Evolutionary conservation across 352 stramenopile genomes (phyloP).

Genomic region (Phytopythium cucurbitacearum): DNA sequence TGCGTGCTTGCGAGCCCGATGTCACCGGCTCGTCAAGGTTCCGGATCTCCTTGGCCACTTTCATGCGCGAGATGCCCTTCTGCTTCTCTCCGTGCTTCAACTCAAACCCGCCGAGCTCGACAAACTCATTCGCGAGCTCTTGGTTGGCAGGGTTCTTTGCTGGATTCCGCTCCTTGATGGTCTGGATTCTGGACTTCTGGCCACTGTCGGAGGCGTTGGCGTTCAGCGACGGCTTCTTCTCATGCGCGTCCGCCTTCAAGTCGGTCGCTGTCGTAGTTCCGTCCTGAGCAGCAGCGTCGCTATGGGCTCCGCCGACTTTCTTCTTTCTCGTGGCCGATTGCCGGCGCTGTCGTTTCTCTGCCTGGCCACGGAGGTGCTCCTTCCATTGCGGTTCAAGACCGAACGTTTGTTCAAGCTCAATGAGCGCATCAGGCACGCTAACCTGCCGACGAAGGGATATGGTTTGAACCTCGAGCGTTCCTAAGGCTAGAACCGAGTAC

Average conservation of each 20-base stretch:
- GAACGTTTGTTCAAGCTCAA: slow-evolving; percentile 53
- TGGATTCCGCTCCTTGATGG: slow-evolving; percentile 32
- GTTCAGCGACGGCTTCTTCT: too few species aligned
- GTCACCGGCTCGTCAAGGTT: slow-evolving; percentile 16
- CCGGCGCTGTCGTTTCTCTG: slow-evolving; percentile 29
- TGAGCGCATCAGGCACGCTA: slow-evolving; percentile 41
- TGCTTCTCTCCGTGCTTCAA: slow-evolving; percentile 27
- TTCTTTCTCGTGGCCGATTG: slow-evolving; percentile 24
- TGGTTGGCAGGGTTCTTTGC: slow-evolving; percentile 32
- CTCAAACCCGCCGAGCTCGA: slow-evolving; percentile 31
- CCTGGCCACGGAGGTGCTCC: slow-evolving; percentile 34
- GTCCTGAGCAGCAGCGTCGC: not conserved
- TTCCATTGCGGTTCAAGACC: slow-evolving; percentile 50
- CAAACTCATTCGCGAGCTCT: slow-evolving; percentile 35
- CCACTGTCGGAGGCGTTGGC: not conserved
- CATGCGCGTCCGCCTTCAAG: not conserved
- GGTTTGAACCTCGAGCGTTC: not conserved
- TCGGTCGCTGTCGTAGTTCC: not conserved
- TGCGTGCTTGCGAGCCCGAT: slow-evolving; percentile 20
- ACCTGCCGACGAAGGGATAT: slow-evolving; percentile 8
- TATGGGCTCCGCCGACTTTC: not conserved
- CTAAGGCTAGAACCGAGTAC: slow-evolving; percentile 4
- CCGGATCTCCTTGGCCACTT: slow-evolving; percentile 35
- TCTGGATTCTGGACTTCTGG: slow-evolving; percentile 11
- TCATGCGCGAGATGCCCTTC: slow-evolving; percentile 37